Base-by-base conservation (phyloP, 176 grass and related monocot species). In the Thalia dealbata region DNA sequence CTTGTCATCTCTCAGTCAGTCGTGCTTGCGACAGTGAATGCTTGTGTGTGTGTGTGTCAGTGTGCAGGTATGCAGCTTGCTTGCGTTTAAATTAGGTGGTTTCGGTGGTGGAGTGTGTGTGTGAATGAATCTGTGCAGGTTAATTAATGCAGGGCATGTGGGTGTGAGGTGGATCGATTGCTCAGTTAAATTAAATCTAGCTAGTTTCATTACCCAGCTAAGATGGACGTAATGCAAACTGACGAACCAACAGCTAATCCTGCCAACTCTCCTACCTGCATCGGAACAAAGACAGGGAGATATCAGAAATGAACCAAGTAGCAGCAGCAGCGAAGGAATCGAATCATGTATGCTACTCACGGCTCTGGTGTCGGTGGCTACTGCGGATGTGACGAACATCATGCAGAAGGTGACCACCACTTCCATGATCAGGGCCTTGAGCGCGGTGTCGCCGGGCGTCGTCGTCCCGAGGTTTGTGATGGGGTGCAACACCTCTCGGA, bases 201-300 rank as follows among this genome's bases (percentile, higher is more conserved):
- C 19, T 50, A 1, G 11, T 56, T n/a, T 58, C 14, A 78, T 89
- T 97, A 99, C 95, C 95, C 95, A 71, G 95, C 95, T 69, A 99
- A 86, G 74, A 99, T 86, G 52, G 95, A 99, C 50, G 95, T 93
- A 88, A 99, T 93, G 90, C 95, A 99, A 68, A 99, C 95, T 75
- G 95, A 25, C 32, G 95, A 86, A 29, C 95, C 95, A 38, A 99
- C 95, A 14, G 95, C 95, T 74, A 99, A 70, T 63, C 95, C 95
- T 13, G 95, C 95, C 85, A 99, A 84, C 79, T 99, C 95, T 67
- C 95, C 95, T 68, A 93, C 89, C 95, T 99, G 90, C 81, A 74
- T 11, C 24, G 43, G 60, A 73, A 67, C 0, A 11, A 63, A 48
- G 11, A 48, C 1, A 48, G 45, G 11, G 45, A 48, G 3, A 48